Evolutionary conservation across 495 filamentous ascomycete genomes (phyloP), one percentile per base, ranked within the genome.

Genomic region (Jackrogersella minutella): DNA sequence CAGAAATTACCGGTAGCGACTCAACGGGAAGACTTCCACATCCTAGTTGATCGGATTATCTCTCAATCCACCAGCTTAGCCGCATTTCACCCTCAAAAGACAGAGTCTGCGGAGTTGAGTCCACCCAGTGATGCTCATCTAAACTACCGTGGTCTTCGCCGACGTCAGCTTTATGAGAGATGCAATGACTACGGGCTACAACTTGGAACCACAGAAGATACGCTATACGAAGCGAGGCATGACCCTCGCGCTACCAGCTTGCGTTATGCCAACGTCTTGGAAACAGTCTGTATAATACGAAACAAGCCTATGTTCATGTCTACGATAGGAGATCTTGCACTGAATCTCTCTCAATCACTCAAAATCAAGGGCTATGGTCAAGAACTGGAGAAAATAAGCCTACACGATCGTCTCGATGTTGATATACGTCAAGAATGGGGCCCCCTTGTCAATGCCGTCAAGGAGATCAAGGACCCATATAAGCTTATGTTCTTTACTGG

Each of bases 21-120:
- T 9, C 87, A 90, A 61, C 76, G 85, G 54, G 85, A 87, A 6
- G 69, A 67, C 9, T 85, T 77, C 39, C 44, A 69, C 13, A 28
- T 58, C 2, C 5, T 83, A 0, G 74, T 84, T 16, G 61, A 81
- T 14, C 44, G 57, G 0, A 85, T 88, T 5, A 19, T 80, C 2
- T 55, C 64, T 0, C 77, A 80, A 37, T 84, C 78, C 0, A 59
- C 72, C 9, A 37, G 72, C 0, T 40, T 84, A 28, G 60, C 58
- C 1, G 19, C 67, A 0, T 80, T 86, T 62, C 7, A 63, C 28
- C 28, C 51, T 8, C 49, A 47, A 16, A 43, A 6, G n/a, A 52
- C 36, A n/a, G 30, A 36, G 21, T 61, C n/a, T 4, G 16, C 13
- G 4, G 49, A 61, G 10, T 6, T 60, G 0, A 19, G 33, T 24